Evolutionary conservation across 345 rosid species (phyloP).

Genomic region (Carallia pectinifolia): DNA sequence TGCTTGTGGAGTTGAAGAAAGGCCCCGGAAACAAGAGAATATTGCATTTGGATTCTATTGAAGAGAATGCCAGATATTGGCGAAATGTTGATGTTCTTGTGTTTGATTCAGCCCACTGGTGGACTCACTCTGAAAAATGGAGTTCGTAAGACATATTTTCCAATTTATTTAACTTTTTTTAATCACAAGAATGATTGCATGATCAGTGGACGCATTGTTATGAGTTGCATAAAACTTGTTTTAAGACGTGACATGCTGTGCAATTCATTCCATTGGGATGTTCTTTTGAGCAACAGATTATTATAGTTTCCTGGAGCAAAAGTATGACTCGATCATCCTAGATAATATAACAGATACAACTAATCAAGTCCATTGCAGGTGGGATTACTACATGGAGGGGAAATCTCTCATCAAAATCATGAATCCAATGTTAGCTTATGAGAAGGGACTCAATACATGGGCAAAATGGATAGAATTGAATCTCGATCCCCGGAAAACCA

Average conservation of each 20-base stretch:
- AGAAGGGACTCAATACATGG: conserved; percentile 70
- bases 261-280: too few species aligned
- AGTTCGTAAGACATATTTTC: conserved; percentile 52
- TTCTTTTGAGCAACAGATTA: too few species aligned
- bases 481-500: conserved; percentile 50
- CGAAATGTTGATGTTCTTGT: conserved; percentile 79
- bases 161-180: background rate
- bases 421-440: conserved; percentile 72
- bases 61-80: conserved; percentile 92
- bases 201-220: too few species aligned
- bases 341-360: too few species aligned
- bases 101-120: conserved; percentile 98
- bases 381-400: conserved; percentile 75
- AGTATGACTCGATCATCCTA: too few species aligned
- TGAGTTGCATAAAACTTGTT: too few species aligned
- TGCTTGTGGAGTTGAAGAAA: conserved; percentile 78
- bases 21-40: conserved; percentile 55
- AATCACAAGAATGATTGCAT: too few species aligned
- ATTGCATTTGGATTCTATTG: conserved; percentile 79
- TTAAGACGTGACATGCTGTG: too few species aligned
- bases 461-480: conserved; percentile 68
- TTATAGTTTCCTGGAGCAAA: too few species aligned
- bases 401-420: conserved; percentile 36
- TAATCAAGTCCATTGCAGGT: conserved; percentile 34
- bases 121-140: conserved; percentile 83